Percentiles rank a stretch among this genome's conserved stretches.
Evolutionary conservation across 164 flowering plant genomes (phyloP).

Genomic region (Buxus sempervirens): DNA sequence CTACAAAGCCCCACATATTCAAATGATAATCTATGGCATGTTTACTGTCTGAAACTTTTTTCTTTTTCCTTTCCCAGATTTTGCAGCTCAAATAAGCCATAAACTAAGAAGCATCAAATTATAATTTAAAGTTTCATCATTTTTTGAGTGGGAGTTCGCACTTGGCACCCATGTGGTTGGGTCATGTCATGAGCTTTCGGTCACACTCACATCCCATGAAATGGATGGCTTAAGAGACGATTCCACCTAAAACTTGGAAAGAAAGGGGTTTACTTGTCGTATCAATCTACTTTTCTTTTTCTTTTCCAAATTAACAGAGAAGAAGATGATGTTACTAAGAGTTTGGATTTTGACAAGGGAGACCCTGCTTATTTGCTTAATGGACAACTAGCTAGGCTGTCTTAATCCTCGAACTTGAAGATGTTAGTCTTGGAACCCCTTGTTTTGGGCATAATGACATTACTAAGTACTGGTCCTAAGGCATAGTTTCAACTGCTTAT

Average conservation of each 20-base stretch:
- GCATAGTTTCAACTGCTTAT: no score
- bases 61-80: no score
- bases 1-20: no score
- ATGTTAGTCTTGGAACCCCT: conserved; percentile 1
- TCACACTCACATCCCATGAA: conserved; percentile 9
- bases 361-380: background rate
- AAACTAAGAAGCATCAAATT: background rate
- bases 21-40: no score
- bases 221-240: background rate
- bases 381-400: background rate
- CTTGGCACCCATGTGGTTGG: conserved; percentile 3
- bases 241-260: no score
- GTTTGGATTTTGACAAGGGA: background rate
- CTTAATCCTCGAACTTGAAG: conserved; percentile 10
- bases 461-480: background rate
- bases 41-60: no score
- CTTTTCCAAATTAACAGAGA: no score
- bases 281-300: background rate
- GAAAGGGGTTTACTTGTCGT: no score
- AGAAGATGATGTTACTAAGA: no score
- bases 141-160: background rate
- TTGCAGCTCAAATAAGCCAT: no score
- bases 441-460: background rate
- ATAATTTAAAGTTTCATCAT: background rate
- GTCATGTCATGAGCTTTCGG: conserved; percentile 6